Base-by-base conservation (phyloP, 2,329 filamentous ascomycete species). In the Paramyrothecium sp. region DNA sequence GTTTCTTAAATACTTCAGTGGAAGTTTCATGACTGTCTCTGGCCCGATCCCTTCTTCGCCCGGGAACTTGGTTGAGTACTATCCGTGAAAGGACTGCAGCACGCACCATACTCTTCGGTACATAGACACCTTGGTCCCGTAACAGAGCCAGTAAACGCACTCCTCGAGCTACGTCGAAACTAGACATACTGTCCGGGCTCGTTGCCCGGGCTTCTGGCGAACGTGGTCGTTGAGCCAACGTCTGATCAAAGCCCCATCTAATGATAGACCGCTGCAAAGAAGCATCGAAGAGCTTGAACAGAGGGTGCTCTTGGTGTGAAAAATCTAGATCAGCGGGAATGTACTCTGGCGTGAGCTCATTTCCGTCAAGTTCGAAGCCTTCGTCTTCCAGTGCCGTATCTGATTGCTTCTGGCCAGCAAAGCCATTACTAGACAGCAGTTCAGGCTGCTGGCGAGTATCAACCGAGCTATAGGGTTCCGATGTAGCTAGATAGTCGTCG, bases 181-280 rank as follows among this genome's bases (percentile, higher is more conserved):
- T 63, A 11, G 62, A 53, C 11, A 67, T 57, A 11, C 56, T 61
- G 30, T 54, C 13, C 7, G 59, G 34, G 20, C 58, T 56, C 16
- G 55, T 26, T 7, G 30, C 56, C n/a, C 60, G 30, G 10, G 65
- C 55, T 11, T 65, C 53, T 30, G 49, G 21, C 17, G 38, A 52
- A 10, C 50, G 53, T 8, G 69, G 65, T 26, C 60, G 46, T 22
- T 61, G 61, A 2, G 69, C 65, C 22, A 73, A 54, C 13, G 67
- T 71, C 53, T 72, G 65, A 56, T 77, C 70, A 55, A 83, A 83
- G 0, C 76, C 75, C 72, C 76, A 81, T 38, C 78, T 70, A 10
- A 82, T 60, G 17, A 82, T 72, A 2, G 67, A 65, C 1, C 70
- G 67, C 54, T 81, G 69, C 20, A 82, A 56, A 23, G 64, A 65